A percentile compares a stretch with the other conserved stretches of the same genome.
phyloP scores from a whole-genome alignment of 2,329 filamentous ascomycete genomes.

The Stenocarpella maydis region DNA sequence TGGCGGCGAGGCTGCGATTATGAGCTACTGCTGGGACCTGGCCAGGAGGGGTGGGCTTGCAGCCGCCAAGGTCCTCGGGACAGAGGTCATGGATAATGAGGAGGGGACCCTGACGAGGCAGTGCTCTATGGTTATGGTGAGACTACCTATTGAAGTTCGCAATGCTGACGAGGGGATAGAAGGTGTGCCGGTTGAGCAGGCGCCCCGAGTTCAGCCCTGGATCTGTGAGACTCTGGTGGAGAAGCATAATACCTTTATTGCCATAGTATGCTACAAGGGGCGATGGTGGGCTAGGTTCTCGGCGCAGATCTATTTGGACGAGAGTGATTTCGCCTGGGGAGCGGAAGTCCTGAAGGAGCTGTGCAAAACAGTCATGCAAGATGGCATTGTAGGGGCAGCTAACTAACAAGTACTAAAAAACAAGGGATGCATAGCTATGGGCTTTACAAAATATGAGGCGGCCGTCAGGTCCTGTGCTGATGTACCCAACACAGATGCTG shows the following conservation, averaged over 20 bases:
- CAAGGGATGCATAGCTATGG: too few relatives aligned
- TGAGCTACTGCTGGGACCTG: constrained; percentile 68
- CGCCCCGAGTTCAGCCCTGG: constrained; percentile 51
- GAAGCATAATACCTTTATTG: constrained; percentile 75
- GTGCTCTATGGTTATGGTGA: constrained; percentile 77
- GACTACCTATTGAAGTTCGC: constrained; percentile 66
- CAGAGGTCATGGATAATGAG: constrained; percentile 74
- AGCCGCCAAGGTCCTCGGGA: constrained; percentile 71
- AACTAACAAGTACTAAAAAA: too few relatives aligned
- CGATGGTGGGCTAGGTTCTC: constrained; percentile 77
- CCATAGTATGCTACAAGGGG: constrained; percentile 66
- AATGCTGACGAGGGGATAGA: constrained; percentile 25
- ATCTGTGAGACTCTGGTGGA: constrained; percentile 60
- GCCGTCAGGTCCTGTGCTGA: not conserved
- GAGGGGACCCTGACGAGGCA: constrained; percentile 63
- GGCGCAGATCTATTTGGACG: constrained; percentile 82
- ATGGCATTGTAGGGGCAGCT: not conserved
- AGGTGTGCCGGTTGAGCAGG: not conserved
- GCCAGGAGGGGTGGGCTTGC: constrained; percentile 68
- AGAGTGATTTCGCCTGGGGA: constrained; percentile 78
- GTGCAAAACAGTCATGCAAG: constrained; percentile 36
- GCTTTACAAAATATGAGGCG: too few relatives aligned
- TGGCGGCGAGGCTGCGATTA: constrained; percentile 76
- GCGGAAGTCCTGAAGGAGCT: constrained; percentile 64
- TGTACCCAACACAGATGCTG: not conserved